Conservation (phyloP, 169 alveolate species). For the Eimeria necatrix region DNA sequence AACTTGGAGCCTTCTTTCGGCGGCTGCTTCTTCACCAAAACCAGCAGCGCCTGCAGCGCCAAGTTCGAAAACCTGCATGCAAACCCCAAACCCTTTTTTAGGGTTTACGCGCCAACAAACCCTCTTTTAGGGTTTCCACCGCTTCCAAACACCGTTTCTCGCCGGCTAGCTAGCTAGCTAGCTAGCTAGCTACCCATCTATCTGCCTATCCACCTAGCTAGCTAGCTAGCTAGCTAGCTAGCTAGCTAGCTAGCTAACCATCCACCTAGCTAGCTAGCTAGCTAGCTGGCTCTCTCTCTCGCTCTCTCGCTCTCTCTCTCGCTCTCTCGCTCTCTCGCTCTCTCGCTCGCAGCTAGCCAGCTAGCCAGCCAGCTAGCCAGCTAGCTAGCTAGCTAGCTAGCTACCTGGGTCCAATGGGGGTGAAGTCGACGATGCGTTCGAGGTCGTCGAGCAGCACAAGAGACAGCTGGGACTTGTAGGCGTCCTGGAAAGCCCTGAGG, state of each 20-base stretch:
- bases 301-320: not conserved
- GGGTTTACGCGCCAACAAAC: too few species aligned
- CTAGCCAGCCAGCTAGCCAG: too few species aligned
- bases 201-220: too few species aligned
- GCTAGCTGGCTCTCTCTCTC: not conserved
- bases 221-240: too few species aligned
- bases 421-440: conserved; percentile 98
- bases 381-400: too few species aligned
- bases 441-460: conserved; percentile 97
- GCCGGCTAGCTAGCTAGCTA: not conserved
- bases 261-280: too few species aligned
- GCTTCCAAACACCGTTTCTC: too few species aligned
- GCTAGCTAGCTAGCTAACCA: too few species aligned
- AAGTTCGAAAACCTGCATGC: conserved; percentile 94
- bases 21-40: conserved; percentile 97
- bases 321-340: too few species aligned
- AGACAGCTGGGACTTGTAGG: conserved; percentile 97
- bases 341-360: too few species aligned
- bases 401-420: conserved; percentile 98
- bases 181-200: too few species aligned
- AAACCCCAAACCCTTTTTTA: not conserved
- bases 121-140: too few species aligned
- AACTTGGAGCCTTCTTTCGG: conserved; percentile 95
- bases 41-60: conserved; percentile 96
- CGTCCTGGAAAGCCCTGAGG: conserved; percentile 98